These are phyloP conservation scores for Hymenoscyphus repandus DNA, from an alignment of 2,329 filamentous ascomycete species.

Conservation along the genomic window DNA sequence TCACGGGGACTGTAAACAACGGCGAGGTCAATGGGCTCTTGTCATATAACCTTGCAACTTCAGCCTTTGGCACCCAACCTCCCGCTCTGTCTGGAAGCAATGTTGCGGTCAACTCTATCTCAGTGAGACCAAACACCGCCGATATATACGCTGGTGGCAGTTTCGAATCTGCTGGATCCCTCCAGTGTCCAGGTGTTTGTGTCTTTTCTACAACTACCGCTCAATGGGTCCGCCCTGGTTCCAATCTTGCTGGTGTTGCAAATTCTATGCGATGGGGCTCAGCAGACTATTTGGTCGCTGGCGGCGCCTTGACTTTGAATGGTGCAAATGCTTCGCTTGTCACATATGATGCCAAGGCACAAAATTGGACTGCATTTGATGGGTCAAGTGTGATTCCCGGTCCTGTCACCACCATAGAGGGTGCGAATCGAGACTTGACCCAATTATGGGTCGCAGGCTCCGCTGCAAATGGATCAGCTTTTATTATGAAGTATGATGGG, in stretches of 20 bases:
- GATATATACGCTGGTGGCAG: constrained; percentile 83
- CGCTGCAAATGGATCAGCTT: constrained; percentile 61
- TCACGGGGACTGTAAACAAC: constrained; percentile 65
- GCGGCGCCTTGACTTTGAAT: constrained; percentile 68
- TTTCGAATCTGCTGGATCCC: constrained; percentile 76
- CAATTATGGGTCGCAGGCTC: constrained; percentile 81
- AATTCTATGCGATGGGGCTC: constrained; percentile 71
- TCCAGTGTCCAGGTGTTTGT: constrained; percentile 80
- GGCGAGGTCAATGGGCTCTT: constrained; percentile 67
- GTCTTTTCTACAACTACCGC: constrained; percentile 63
- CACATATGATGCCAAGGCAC: constrained; percentile 63
- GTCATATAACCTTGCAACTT: constrained; percentile 67
- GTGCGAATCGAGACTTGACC: constrained; percentile 65
- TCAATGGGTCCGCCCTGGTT: constrained; percentile 78
- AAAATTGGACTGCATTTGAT: constrained; percentile 61
- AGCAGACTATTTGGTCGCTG: constrained; percentile 66
- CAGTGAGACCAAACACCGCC: constrained; percentile 60
- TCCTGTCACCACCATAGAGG: constrained; percentile 68
- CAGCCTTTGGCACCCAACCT: constrained; percentile 65
- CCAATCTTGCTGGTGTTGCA: constrained; percentile 64
- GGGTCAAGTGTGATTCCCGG: constrained; percentile 67
- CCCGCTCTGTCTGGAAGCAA: constrained; percentile 66
- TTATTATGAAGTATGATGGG: constrained; percentile 78
- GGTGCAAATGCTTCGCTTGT: constrained; percentile 63
- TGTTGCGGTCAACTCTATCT: constrained; percentile 71